These are phyloP conservation scores for Penicillium capsulatum DNA, from an alignment of 2,329 filamentous ascomycete species.

Conservation along the genomic window DNA sequence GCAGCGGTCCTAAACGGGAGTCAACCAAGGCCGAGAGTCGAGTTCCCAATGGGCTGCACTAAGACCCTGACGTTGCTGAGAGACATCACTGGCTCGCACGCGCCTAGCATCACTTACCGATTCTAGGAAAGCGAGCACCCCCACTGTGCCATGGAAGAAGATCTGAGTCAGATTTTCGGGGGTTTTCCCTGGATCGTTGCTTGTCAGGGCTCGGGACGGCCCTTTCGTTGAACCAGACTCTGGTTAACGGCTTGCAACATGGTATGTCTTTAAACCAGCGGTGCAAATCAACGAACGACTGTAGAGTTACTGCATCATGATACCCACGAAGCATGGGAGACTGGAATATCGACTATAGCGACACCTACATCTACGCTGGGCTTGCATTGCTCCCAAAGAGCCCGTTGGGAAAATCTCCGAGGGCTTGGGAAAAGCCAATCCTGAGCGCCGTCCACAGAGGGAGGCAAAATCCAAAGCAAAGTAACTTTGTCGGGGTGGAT, in stretches of 20 bases:
- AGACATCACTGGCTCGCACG: constrained; percentile 4
- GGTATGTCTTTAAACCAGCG: neutral
- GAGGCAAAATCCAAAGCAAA: constrained; percentile 8
- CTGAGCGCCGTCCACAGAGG: neutral
- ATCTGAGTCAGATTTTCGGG: constrained; percentile 4
- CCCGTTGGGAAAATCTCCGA: constrained; percentile 23
- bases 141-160: constrained; percentile 1
- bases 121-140: neutral
- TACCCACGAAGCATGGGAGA: too few species aligned
- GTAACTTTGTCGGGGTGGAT: constrained; percentile 10
- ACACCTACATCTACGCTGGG: neutral
- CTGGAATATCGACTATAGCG: too few species aligned
- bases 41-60: neutral
- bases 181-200: constrained; percentile 4
- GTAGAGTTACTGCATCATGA: too few species aligned
- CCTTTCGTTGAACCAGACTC: constrained; percentile 27
- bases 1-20: constrained; percentile 10
- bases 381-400: constrained; percentile 6
- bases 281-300: too few species aligned
- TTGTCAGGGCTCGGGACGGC: constrained; percentile 25
- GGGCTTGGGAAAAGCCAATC: constrained; percentile 1
- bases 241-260: constrained; percentile 12
- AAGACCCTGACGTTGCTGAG: neutral
- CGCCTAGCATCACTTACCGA: neutral
- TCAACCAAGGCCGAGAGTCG: constrained; percentile 3